Conservation (phyloP, 768 basidiomycete genomes). For the Phylloporus arenicola region DNA sequence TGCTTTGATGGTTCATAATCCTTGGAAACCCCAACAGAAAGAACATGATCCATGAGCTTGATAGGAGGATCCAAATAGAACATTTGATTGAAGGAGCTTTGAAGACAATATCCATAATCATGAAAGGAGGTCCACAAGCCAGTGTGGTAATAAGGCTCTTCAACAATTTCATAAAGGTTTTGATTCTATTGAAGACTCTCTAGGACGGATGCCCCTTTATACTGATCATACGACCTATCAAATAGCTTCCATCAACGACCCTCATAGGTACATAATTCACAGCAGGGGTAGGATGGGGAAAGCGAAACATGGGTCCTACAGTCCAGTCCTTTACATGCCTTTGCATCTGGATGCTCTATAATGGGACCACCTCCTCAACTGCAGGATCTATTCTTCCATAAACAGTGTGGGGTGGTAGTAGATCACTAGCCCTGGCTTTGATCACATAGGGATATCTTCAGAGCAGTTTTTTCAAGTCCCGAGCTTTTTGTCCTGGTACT, state of each 20-base stretch:
- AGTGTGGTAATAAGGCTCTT: not conserved
- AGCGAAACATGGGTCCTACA: no score
- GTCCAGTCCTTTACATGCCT: no score
- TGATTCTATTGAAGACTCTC: not conserved
- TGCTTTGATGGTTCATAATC: not conserved
- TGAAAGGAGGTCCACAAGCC: slow-evolving; percentile 2
- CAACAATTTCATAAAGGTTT: slow-evolving; percentile 1
- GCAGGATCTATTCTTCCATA: no score
- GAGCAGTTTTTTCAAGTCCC: no score
- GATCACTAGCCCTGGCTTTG: no score
- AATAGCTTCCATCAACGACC: not conserved
- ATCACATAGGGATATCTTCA: no score
- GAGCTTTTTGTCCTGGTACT: no score
- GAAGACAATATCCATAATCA: slow-evolving; percentile 5
- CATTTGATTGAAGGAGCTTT: slow-evolving; percentile 4
- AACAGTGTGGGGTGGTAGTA: no score
- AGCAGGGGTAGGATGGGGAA: no score
- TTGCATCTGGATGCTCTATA: no score
- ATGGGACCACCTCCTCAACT: no score
- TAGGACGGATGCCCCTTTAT: not conserved
- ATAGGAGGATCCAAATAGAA: slow-evolving; percentile 4
- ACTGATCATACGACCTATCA: not conserved
- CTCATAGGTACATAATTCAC: not conserved
- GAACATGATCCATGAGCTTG: not conserved
- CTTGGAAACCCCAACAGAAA: not conserved